Evolutionary conservation across 2,329 filamentous ascomycete genomes (phyloP), one percentile per base, ranked within the genome.

Genomic region (Huntiella decipiens): DNA sequence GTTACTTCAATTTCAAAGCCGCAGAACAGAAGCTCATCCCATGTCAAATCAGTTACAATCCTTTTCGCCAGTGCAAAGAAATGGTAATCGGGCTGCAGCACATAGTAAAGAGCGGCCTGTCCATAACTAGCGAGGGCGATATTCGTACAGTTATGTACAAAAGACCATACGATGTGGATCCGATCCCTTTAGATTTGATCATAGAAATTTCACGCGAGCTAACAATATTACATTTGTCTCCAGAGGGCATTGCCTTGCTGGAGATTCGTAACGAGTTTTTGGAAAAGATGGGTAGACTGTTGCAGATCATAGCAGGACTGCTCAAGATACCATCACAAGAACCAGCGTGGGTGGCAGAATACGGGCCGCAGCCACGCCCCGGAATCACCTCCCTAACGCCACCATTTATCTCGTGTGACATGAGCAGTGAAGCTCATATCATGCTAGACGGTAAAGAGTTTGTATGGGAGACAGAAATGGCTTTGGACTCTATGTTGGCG

Each of bases 1-100:
- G 83, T 44, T 96, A 95, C 60, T 95, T 88, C 60, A 85, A 94
- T 58, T 78, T 96, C 54, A 88, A 87, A 57, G 86, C 85, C 0
- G 64, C 95, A 0, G 88, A 96, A 62, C 88, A 96, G 61, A 78
- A 76, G 52, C 67, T 96, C 8, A 80, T 95, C 38, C 75, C 82
- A 0, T 82, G 87, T 59, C 61, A 74, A 22, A 80, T 88, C 50
- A 74, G 70, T 44, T 86, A 76, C 60, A 94, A 95, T 55, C 71
- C 82, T 33, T 63, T 71, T 12, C 71, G 80, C 2, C 65, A 70
- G 12, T 72, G 72, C 42, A 68, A 74, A 3, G 87, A 96, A 61
- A 93, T 96, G 13, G 63, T 76, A 4, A 66, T 96, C 31, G 72
- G 83, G 1, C 62, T 96, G 2, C 79, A 91, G 55, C 87, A 95